Conservation (phyloP, 768 basidiomycete genomes). For the Nevesoporus exiguus region DNA sequence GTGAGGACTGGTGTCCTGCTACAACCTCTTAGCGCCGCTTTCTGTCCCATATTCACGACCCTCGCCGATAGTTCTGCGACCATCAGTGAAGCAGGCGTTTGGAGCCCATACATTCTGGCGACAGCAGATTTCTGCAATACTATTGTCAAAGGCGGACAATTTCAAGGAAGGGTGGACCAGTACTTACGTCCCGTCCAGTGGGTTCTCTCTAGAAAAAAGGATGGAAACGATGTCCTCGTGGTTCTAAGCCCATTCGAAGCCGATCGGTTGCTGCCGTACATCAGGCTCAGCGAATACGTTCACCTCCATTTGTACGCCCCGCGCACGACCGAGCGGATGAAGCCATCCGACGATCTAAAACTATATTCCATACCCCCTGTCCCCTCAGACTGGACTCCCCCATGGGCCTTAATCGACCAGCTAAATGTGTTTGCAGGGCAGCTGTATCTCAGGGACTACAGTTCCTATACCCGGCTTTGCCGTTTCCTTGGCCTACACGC, state of each 20-base stretch:
- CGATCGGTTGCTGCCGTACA: background rate
- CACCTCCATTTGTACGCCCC: background rate
- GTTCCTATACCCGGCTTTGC: slow-evolving; percentile 35
- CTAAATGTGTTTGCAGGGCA: slow-evolving; percentile 46
- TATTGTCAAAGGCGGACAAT: background rate
- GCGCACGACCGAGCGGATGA: background rate
- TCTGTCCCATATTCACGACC: background rate
- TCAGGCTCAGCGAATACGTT: background rate
- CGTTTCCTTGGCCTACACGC: slow-evolving; percentile 37
- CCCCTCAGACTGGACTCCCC: slow-evolving; percentile 14
- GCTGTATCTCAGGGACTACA: slow-evolving; percentile 36
- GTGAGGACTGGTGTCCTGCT: background rate
- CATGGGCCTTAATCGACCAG: slow-evolving; percentile 24
- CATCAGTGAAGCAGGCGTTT: background rate
- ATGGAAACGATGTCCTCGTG: background rate
- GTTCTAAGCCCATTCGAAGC: background rate
- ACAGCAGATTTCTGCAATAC: background rate
- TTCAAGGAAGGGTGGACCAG: background rate
- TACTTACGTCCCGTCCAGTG: background rate
- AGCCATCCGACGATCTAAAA: background rate
- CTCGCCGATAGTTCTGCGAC: background rate
- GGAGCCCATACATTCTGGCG: background rate
- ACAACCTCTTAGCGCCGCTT: background rate
- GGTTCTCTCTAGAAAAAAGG: background rate
- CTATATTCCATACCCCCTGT: slow-evolving; percentile 23